A percentile compares a stretch with the other conserved stretches of the same genome.
These are phyloP conservation scores for Exobasidium cylindrosporum DNA, from an alignment of 1,284 basidiomycete genomes.

Conservation along the genomic window DNA sequence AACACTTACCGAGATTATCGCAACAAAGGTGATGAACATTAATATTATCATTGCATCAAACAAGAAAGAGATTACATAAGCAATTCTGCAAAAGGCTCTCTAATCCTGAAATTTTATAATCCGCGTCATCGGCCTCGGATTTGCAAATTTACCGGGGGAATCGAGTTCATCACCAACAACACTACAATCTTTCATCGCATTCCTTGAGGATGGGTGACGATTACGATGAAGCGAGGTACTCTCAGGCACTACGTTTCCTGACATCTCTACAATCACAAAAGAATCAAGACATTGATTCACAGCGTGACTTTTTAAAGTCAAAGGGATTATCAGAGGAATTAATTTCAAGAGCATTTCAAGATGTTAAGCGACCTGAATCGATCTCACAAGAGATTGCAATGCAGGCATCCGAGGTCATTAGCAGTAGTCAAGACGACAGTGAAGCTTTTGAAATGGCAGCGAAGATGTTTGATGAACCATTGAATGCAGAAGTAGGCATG, in stretches of 20 bases:
- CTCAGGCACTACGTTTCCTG: slow-evolving; percentile 50
- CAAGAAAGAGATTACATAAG: no score
- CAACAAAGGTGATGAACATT: no score
- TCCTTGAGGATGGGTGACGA: no score
- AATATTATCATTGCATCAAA: no score
- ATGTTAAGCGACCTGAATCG: slow-evolving; percentile 37
- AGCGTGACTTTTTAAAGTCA: slow-evolving; percentile 39
- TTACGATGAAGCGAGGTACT: slow-evolving; percentile 22
- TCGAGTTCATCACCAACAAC: no score
- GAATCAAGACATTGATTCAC: slow-evolving; percentile 8
- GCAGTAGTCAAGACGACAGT: background rate
- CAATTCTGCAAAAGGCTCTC: no score
- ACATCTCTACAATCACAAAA: slow-evolving; percentile 30
- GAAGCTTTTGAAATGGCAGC: slow-evolving; percentile 27
- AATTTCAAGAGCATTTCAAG: slow-evolving; percentile 37
- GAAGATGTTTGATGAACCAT: slow-evolving; percentile 38
- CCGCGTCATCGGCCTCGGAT: no score
- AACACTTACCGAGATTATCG: no score
- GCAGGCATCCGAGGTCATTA: background rate
- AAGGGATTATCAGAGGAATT: slow-evolving; percentile 45
- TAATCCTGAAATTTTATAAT: no score
- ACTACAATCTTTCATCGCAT: no score
- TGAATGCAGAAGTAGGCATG: slow-evolving; percentile 11
- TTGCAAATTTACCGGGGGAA: no score
- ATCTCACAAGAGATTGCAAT: background rate